phyloP scores from a whole-genome alignment of 495 filamentous ascomycete genomes.

The Aspergillus mulundensis region DNA sequence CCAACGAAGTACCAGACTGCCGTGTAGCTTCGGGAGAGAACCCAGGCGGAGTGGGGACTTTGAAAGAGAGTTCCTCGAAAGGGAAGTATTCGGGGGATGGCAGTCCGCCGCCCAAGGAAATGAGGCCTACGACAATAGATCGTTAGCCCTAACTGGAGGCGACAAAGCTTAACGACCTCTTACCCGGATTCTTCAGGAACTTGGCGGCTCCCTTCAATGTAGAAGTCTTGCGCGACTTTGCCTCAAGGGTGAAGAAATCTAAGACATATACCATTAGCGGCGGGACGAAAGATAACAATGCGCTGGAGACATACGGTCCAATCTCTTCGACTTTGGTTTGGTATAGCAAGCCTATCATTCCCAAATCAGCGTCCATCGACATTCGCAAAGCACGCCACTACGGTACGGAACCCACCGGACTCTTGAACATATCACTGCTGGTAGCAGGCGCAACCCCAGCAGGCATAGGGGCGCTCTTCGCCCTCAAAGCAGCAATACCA shows the following conservation, averaged over 20 bases:
- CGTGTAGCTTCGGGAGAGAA: slow-evolving; percentile 66
- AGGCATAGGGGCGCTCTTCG: slow-evolving; percentile 61
- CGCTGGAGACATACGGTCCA: slow-evolving; percentile 64
- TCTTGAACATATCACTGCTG: slow-evolving; percentile 83
- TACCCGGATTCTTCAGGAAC: slow-evolving; percentile 66
- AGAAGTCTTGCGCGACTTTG: slow-evolving; percentile 49
- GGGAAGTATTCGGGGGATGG: slow-evolving; percentile 90
- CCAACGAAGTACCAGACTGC: slow-evolving; percentile 50
- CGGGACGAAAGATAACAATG: slow-evolving; percentile 17
- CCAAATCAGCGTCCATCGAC: not conserved
- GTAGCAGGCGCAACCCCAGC: slow-evolving; percentile 73
- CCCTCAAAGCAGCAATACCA: slow-evolving; percentile 63
- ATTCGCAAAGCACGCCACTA: not conserved
- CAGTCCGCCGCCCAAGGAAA: slow-evolving; percentile 89
- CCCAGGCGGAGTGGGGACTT: slow-evolving; percentile 60
- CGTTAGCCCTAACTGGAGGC: not conserved
- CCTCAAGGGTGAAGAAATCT: slow-evolving; percentile 39
- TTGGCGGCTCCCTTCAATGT: slow-evolving; percentile 74
- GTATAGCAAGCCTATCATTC: slow-evolving; percentile 43
- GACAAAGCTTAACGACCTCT: not conserved
- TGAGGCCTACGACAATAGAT: slow-evolving; percentile 42
- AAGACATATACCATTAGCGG: slow-evolving; percentile 10
- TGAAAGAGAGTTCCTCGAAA: slow-evolving; percentile 62
- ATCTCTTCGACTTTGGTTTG: slow-evolving; percentile 77
- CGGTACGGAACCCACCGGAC: slow-evolving; percentile 42